Evolutionary conservation across 805 yeast genomes (phyloP).

Genomic region (Clavispora vitiphila): DNA sequence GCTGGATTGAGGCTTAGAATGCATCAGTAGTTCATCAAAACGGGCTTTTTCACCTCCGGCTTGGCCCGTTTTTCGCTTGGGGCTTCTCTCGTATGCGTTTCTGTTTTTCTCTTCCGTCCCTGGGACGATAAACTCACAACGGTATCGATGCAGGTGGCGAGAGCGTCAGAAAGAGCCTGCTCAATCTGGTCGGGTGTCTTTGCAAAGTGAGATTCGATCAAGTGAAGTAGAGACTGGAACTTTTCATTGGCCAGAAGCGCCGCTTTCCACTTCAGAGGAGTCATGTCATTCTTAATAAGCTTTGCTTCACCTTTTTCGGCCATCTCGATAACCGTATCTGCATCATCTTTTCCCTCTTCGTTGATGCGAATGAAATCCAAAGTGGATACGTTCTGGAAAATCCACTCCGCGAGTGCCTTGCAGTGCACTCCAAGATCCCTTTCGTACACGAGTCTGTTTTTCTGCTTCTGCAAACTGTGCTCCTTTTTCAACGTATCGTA

Average conservation of each 20-base stretch:
- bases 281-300: neutral
- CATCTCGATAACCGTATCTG: neutral
- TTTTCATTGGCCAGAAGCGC: neutral
- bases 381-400: neutral
- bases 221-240: neutral
- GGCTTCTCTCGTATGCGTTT: neutral
- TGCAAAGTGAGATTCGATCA: neutral
- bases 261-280: neutral
- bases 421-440: constrained; percentile 8
- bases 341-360: neutral
- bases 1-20: neutral
- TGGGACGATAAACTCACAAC: neutral
- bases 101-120: neutral
- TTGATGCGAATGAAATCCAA: neutral
- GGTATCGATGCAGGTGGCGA: neutral
- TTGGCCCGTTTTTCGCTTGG: constrained; percentile 6
- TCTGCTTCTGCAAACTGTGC: constrained; percentile 12
- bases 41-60: constrained; percentile 10
- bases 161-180: constrained; percentile 1
- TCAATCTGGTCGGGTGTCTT: neutral
- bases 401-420: constrained; percentile 14
- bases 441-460: constrained; percentile 7
- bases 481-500: constrained; percentile 26
- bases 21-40: constrained; percentile 14
- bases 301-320: neutral